phyloP scores from a whole-genome alignment of 805 yeast species.

The Priceomyces fermenticarens region DNA sequence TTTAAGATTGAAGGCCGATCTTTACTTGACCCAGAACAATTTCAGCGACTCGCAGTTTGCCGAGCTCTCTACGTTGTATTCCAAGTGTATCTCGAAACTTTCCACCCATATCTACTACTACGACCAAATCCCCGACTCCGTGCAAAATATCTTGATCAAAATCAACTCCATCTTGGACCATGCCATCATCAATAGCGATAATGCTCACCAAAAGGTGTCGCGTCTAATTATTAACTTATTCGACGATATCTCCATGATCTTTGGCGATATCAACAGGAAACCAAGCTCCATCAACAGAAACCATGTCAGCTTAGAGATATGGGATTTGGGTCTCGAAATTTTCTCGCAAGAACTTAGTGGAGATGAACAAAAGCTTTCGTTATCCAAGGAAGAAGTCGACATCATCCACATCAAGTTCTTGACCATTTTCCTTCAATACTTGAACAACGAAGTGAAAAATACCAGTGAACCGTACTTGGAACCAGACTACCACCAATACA shows the following conservation, averaged over 20 bases:
- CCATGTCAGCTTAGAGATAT: constrained; percentile 40
- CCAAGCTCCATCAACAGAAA: constrained; percentile 39
- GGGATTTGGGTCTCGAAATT: constrained; percentile 41
- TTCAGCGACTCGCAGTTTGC: constrained; percentile 19
- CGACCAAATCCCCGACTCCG: constrained; percentile 82
- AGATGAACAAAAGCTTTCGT: constrained; percentile 9
- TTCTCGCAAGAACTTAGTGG: constrained; percentile 16
- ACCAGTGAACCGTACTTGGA: constrained; percentile 13
- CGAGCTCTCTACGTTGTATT: constrained; percentile 42
- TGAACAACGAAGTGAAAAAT: constrained; percentile 24
- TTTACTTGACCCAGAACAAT: constrained; percentile 23
- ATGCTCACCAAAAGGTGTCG: constrained; percentile 12
- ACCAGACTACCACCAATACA: constrained; percentile 44
- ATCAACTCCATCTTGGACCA: constrained; percentile 30
- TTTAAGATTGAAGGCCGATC: constrained; percentile 45
- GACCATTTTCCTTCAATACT: constrained; percentile 32
- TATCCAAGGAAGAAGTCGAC: constrained; percentile 22
- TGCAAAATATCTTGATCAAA: constrained; percentile 59
- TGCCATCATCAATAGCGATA: constrained; percentile 5
- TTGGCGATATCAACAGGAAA: constrained; percentile 28
- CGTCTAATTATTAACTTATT: constrained; percentile 26
- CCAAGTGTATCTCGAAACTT: constrained; percentile 62
- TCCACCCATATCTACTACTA: constrained; percentile 79
- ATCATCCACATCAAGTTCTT: constrained; percentile 39
- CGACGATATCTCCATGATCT: constrained; percentile 28